Evolutionary conservation across 1,139 yeast species (phyloP), one percentile per base, ranked within the genome.

Genomic region (Eremothecium cymbalariae): DNA sequence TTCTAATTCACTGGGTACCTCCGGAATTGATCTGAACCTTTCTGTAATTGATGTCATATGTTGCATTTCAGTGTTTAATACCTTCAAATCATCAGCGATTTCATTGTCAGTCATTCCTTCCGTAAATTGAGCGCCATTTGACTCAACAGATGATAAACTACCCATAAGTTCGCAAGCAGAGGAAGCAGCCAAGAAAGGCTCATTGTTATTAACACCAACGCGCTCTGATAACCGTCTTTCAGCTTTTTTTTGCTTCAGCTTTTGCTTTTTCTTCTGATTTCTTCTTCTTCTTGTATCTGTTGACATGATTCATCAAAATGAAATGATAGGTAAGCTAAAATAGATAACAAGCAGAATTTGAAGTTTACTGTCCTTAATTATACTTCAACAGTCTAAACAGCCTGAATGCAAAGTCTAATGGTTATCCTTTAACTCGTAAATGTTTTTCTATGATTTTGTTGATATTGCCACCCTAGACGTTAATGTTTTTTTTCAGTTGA

Each of bases 231-330:
- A 21, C 18, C 25, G 31, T n/a, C 28, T 42, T 22, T 43, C 39
- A 17, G 47, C 50, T 35, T 50, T 55, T 41, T 54, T 54, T 37
- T 44, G 51, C 44, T 50, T 56, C 36, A 44, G 55, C 41, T 41
- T 55, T 18, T 45, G 45, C 44, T 53, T 55, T 45, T 55, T 57
- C 45, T 55, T 55, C 31, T 53, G 58, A 25, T 55, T 51, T 38
- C 50, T 54, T 39, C 47, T 49, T 40, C 45, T 53, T 42, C 48
- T 55, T 25, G 60, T 56, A 28, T 51, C 57, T 24, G 54, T 43
- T n/a, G 45, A 46, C 56, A 52, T 52, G n/a, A 14, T 25, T 12
- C n/a, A n/a, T n/a, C n/a, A n/a, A n/a, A n/a, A n/a, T n/a, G n/a
- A n/a, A n/a, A n/a, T n/a, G n/a, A n/a, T n/a, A n/a, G n/a, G n/a